Evolutionary conservation across 1,284 basidiomycete species (phyloP).

Genomic region (Cutaneotrichosporon sp.): DNA sequence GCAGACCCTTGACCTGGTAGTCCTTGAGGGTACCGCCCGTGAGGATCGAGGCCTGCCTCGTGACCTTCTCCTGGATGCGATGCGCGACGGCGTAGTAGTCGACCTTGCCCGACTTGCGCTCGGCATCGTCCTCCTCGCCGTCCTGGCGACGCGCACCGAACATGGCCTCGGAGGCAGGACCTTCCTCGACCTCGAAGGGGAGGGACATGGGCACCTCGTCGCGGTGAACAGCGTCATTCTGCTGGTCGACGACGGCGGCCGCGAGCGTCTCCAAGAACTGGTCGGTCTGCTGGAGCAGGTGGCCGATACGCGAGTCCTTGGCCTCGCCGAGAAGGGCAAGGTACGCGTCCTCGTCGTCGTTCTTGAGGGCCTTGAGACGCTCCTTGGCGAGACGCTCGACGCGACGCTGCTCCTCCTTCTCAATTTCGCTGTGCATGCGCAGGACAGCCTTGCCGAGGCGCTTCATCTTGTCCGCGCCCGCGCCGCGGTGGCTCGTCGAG

Average conservation of each 20-base stretch:
- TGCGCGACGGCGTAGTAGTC: constrained; percentile 99
- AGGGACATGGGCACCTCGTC: constrained; percentile 32
- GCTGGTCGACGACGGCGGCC: constrained; percentile 91
- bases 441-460: constrained; percentile 56
- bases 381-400: constrained; percentile 97
- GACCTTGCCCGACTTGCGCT: constrained; percentile 68
- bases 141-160: constrained; percentile 78
- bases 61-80: constrained; percentile 84
- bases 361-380: constrained; percentile 95
- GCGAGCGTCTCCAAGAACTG: constrained; percentile 92
- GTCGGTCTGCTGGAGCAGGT: constrained; percentile 92
- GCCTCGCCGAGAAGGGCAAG: constrained; percentile 99
- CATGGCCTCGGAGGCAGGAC: constrained; percentile 79
- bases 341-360: constrained; percentile 99
- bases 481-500: constrained; percentile 49
- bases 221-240: constrained; percentile 66
- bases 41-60: constrained; percentile 78
- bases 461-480: constrained; percentile 48
- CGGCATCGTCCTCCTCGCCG: constrained; percentile 62
- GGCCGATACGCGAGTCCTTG: constrained; percentile 98
- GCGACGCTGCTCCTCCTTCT: constrained; percentile 62
- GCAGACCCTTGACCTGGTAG: constrained; percentile 94
- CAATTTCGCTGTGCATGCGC: constrained; percentile 57
- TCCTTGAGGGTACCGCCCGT: constrained; percentile 81
- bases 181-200: constrained; percentile 62